Base-by-base conservation (phyloP, 352 stramenopile species). In the Nothophytophthora sp. region DNA sequence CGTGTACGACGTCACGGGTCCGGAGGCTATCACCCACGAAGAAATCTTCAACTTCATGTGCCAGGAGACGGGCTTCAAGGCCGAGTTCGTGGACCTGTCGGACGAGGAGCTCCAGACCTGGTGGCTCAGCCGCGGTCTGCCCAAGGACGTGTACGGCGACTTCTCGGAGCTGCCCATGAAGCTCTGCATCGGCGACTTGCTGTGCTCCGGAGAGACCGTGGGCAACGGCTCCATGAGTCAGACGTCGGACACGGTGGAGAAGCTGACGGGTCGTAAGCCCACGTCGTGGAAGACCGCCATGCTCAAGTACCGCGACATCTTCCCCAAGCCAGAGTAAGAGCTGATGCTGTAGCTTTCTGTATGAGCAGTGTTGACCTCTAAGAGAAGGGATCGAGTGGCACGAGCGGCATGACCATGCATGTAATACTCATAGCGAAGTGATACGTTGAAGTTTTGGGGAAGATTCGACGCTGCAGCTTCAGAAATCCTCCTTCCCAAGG, bases 1-100 rank as follows among this genome's bases (percentile, higher is more conserved):
- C 6, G 40, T 63, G 3, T 50, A 52, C 32, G 46, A 63, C 7
- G 46, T 57, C 2, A 52, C 54, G 1, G 54, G 40, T 8, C 54
- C 54, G 0, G 20, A 51, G 39, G 13, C 39, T 19, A 30, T 60
- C 25, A 52, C 42, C 3, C 23, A 52, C 33, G 24, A 60, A 22
- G 35, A 48, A 11, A 33, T 48, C 0, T 52, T 60, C 42, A 20
- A 60, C 25, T 53, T 18, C 19, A 55, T 50, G 43, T 46, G 34
- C 34, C 13, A 46, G 18, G 2, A 36, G 2, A 60, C 41, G 1
- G 51, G 42, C 19, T 60, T 48, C 42, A 51, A 60, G 51, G 35
- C 24, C 12, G 34, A 60, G 35, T 28, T 37, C 18, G 51, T 52
- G 2, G 43, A 51, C 35, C 43, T 60, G 52, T 36, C 44, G 30